Base-by-base conservation (phyloP, 805 yeast genomes). In the Lipomyces chichibuensis region DNA sequence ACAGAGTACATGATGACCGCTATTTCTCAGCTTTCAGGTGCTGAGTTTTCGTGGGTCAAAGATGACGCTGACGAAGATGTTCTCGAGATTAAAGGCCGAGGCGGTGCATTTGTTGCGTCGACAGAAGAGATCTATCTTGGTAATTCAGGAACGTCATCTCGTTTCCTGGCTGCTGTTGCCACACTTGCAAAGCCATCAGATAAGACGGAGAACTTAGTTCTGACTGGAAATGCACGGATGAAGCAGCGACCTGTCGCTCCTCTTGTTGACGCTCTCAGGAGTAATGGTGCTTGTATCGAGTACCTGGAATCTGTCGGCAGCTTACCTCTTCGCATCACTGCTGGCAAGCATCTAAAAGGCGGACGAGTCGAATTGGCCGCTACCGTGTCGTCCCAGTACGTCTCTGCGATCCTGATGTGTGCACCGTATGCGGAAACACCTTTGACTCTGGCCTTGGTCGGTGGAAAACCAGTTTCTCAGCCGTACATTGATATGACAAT, bases 221-320 rank as follows among this genome's bases (percentile, higher is more conserved):
- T 95, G 69, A 95, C 98, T 1, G 99, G 99, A 72, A 95, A 95
- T 78, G 89, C 91, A 60, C 86, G 99, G 79, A 95, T 95, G 99
- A 96, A 93, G 78, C 96, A 93, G 78, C 85, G 99, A 74, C 99
- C 99, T 23, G 91, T 92, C 74, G 98, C 97, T 39, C 97, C 98
- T 1, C 83, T 95, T 65, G 97, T 95, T 13, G 97, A 92, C 73
- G 97, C 99, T 3, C 82, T 95, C 72, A 83, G 89, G 64, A 79
- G 84, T 9, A 94, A 93, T 74, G 98, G 98, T 52, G 86, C 92
- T 2, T 75, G 80, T 13, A 85, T 95, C 59, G 87, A 86, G 52
- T 95, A 91, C 75, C 77, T 88, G 71, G 91, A 91, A 73, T 81
- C 79, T 33, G 82, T 84, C 69, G 98, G 97, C n/a, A 91, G 96